Conservation (phyloP, 192 early-diverging fungal genomes). For the Coemansia sp. region DNA sequence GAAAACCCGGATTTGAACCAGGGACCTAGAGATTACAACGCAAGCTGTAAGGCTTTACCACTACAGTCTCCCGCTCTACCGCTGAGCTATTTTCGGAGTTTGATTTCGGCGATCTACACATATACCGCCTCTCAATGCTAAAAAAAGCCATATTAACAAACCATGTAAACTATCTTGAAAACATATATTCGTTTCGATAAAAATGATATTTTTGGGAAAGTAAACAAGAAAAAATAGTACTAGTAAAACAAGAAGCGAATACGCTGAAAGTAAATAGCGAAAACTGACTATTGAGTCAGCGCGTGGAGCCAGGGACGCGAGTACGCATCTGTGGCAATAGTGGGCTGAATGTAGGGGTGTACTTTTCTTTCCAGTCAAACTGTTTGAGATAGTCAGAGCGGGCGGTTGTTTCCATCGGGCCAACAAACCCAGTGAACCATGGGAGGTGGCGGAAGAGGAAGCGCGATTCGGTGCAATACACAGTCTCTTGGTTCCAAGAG, state of each 20-base stretch:
- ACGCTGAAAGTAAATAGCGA: not conserved
- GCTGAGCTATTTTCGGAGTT: slow-evolving; percentile 35
- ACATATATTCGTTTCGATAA: not conserved
- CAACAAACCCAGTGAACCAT: slow-evolving; percentile 30
- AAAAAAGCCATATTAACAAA: too few species aligned
- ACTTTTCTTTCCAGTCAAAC: slow-evolving; percentile 9
- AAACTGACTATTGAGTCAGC: not conserved
- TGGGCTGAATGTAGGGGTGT: slow-evolving; percentile 5
- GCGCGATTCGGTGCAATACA: slow-evolving; percentile 32
- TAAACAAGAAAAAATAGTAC: not conserved
- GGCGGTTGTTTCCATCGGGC: slow-evolving; percentile 25
- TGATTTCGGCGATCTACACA: too few species aligned
- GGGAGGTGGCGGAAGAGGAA: slow-evolving; percentile 43
- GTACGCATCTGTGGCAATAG: slow-evolving; percentile 10
- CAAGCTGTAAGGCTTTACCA: not conserved
- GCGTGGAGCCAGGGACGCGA: not conserved
- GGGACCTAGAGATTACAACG: slow-evolving; percentile 55
- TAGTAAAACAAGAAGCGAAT: not conserved
- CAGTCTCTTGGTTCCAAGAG: slow-evolving; percentile 31
- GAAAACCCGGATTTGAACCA: slow-evolving; percentile 62
- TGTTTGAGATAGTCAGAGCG: slow-evolving; percentile 17
- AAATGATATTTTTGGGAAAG: too few species aligned
- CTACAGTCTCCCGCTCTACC: slow-evolving; percentile 47
- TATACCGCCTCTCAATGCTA: too few species aligned
- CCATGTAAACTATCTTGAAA: too few species aligned